Percentiles rank a stretch among this genome's conserved stretches.
phyloP scores from a whole-genome alignment of 108 stramenopile species.

The Cyclotella choctawhatcheeana region DNA sequence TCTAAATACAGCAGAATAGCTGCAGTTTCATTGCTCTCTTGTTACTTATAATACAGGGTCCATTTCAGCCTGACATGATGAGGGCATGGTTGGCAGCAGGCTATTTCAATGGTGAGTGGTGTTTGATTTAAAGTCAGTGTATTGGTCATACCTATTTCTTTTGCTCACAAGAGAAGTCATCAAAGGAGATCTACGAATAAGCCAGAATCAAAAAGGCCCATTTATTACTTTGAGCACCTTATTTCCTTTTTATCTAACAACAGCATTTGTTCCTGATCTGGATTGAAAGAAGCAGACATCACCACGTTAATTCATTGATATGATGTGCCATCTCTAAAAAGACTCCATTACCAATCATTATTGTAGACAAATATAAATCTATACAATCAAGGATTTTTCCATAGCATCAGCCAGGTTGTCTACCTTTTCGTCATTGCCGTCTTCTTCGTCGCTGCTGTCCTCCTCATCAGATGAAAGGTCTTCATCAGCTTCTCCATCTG shows the following conservation, averaged over 20 bases:
- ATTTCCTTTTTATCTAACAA: constrained; percentile 8
- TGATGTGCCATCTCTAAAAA: no score
- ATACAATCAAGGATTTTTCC: constrained; percentile 49
- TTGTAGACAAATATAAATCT: constrained; percentile 1
- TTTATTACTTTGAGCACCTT: not conserved
- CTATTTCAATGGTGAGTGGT: constrained; percentile 7
- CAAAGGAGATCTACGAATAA: constrained; percentile 7
- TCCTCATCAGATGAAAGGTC: constrained; percentile 46
- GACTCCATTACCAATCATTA: not conserved
- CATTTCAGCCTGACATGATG: constrained; percentile 2
- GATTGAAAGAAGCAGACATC: no score
- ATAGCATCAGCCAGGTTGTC: constrained; percentile 53
- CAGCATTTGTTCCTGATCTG: constrained; percentile 9
- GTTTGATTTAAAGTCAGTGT: not conserved
- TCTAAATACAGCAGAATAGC: no score
- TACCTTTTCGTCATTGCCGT: constrained; percentile 21
- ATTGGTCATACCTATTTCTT: not conserved
- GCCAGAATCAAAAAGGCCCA: not conserved
- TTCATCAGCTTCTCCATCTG: constrained; percentile 56
- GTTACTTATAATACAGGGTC: not conserved
- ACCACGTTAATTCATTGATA: not conserved
- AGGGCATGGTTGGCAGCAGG: constrained; percentile 15
- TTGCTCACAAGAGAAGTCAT: no score
- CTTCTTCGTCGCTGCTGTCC: constrained; percentile 46
- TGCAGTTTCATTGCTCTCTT: not conserved